Conservation (phyloP, 495 filamentous ascomycete genomes). For the Oidiodendron maius region DNA sequence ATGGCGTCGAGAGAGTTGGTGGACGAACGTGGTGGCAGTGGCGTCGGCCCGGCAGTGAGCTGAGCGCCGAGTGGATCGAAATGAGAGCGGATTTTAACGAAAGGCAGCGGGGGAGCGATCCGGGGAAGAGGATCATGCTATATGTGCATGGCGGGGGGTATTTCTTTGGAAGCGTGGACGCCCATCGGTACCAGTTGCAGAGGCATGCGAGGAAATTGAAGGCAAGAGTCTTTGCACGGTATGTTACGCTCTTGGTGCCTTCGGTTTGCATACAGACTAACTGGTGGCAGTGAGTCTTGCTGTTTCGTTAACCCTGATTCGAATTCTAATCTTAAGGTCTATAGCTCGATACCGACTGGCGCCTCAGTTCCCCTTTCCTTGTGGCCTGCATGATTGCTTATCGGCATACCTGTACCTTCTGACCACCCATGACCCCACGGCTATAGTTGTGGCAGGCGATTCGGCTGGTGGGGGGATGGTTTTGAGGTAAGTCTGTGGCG, state of each 20-base stretch:
- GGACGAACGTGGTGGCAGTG: conserved; percentile 94
- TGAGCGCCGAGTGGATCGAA: conserved; percentile 91
- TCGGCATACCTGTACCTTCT: conserved; percentile 82
- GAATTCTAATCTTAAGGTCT: no score
- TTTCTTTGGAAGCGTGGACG: conserved; percentile 84
- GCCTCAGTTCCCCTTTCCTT: conserved; percentile 93
- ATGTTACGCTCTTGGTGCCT: conserved; percentile 1
- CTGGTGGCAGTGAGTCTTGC: conserved; percentile 12
- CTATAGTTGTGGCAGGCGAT: conserved; percentile 79
- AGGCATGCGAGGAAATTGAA: conserved; percentile 89
- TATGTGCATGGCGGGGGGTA: conserved; percentile 79
- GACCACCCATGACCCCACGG: conserved; percentile 62
- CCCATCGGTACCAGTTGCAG: conserved; percentile 94
- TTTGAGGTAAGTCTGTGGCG: conserved; percentile 42
- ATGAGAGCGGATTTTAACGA: conserved; percentile 78
- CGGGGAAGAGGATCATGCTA: conserved; percentile 74
- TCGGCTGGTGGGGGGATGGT: conserved; percentile 90
- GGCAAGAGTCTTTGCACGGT: conserved; percentile 77
- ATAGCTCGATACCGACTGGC: conserved; percentile 67
- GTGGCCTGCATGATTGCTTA: conserved; percentile 81
- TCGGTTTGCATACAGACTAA: conserved; percentile 9
- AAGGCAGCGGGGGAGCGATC: conserved; percentile 50
- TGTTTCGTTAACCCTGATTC: no score
- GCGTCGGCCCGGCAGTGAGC: conserved; percentile 53
- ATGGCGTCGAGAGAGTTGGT: conserved; percentile 68